Percentiles rank a stretch among this genome's conserved stretches.
Conservation (phyloP, 2,329 filamentous ascomycete genomes). For the Polychaeton citri region DNA sequence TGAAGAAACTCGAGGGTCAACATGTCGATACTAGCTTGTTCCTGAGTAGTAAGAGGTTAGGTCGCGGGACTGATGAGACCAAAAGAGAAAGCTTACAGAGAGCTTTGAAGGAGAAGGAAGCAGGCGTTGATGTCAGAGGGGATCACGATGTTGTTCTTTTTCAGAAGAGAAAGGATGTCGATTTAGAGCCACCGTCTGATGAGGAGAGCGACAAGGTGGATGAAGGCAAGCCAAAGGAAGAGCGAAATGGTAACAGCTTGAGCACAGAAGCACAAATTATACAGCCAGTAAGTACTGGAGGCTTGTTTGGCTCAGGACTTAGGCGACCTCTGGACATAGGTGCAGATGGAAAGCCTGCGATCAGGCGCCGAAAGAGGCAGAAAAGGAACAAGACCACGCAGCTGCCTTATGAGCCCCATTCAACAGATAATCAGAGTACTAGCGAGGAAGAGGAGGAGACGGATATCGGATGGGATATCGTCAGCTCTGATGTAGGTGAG, state of each 20-base stretch:
- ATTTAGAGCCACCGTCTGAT: conserved; percentile 7
- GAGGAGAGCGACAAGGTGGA: conserved; percentile 8
- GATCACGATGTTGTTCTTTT: conserved; percentile 43
- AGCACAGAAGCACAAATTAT: conserved; percentile 1
- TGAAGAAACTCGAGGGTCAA: conserved; percentile 66
- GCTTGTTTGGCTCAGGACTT: conserved; percentile 56
- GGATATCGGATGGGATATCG: background rate
- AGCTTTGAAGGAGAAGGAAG: conserved; percentile 50
- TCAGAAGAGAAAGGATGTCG: conserved; percentile 20
- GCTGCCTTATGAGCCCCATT: conserved; percentile 1
- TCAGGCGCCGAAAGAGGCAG: conserved; percentile 62
- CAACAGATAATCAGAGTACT: conserved; percentile 21
- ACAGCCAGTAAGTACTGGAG: conserved; percentile 1
- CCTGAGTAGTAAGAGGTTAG: conserved; percentile 63
- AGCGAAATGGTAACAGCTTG: background rate
- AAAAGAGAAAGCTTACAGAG: conserved; percentile 56
- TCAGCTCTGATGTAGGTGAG: conserved; percentile 3
- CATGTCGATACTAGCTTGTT: conserved; percentile 75
- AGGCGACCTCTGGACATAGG: conserved; percentile 77
- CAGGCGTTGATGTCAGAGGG: conserved; percentile 45
- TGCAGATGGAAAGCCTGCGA: conserved; percentile 63
- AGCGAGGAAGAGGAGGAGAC: conserved; percentile 8
- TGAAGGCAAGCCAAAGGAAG: conserved; percentile 3
- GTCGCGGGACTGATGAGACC: conserved; percentile 51
- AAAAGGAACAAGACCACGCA: conserved; percentile 19